Conservation (phyloP, 73 alveolate species). For the Paramecium sonneborni region DNA sequence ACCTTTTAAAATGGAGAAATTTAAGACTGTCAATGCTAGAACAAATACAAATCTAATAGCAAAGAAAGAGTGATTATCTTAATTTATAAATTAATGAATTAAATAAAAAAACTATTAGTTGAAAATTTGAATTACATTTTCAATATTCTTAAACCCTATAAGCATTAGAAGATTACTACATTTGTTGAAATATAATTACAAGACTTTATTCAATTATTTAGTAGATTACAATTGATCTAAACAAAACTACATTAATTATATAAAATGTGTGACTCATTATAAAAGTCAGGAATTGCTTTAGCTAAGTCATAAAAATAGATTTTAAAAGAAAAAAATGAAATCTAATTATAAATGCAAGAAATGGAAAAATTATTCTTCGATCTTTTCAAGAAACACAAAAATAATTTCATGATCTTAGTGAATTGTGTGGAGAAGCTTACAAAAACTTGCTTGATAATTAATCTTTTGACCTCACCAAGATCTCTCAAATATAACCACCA, state of each 20-base stretch:
- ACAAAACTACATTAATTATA: neutral
- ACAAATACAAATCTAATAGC: neutral
- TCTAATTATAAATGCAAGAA: neutral
- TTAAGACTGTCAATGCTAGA: conserved; percentile 56
- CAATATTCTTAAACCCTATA: conserved; percentile 40
- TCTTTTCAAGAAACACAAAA: conserved; percentile 1
- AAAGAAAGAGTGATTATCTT: conserved; percentile 1
- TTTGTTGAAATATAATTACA: neutral
- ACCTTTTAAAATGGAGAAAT: conserved; percentile 62
- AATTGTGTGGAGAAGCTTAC: conserved; percentile 46
- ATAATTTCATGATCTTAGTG: conserved; percentile 15
- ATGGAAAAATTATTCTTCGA: neutral
- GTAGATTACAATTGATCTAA: neutral
- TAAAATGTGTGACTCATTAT: neutral
- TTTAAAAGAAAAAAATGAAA: conserved; percentile 35
- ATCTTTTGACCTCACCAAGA: conserved; percentile 9
- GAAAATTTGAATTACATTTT: conserved; percentile 10
- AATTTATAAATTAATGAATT: conserved; percentile 5
- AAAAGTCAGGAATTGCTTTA: neutral
- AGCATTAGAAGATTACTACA: conserved; percentile 1
- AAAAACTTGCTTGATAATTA: conserved; percentile 30
- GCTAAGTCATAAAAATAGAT: neutral
- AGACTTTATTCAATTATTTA: conserved; percentile 37
- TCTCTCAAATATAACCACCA: neutral
- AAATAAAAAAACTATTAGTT: conserved; percentile 31